Evolutionary conservation across 1,284 basidiomycete species (phyloP), one percentile per base, ranked within the genome.

Genomic region (Coniferiporia sulphurascens): DNA sequence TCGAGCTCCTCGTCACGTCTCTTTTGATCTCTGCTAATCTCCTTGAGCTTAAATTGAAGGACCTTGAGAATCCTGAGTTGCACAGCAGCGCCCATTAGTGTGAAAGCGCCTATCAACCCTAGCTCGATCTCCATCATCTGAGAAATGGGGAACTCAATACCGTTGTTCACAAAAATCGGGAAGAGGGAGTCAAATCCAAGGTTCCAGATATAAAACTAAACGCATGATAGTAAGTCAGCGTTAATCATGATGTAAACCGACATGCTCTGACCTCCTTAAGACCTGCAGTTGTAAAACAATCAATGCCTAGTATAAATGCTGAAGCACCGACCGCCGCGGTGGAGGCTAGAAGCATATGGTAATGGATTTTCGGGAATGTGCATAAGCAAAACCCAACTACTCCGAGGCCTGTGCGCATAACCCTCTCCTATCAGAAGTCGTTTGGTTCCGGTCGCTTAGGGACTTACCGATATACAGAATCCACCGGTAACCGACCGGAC

Each of bases 121-220:
- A 98, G 81, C 70, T 98, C 94, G 65, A 98, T 94, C 70, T 93
- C 82, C 91, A 96, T 97, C 7, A 87, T 87, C 69, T 95, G 92
- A 3, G 89, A 84, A 57, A 96, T 84, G 9, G 91, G 91, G 67
- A 92, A 96, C 54, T 81, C 74, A 56, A 90, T 91, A 61, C 79
- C 76, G 64, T 87, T 84, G 62, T 79, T 71, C 13, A 74, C 73
- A 65, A 85, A 92, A 65, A 86, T 89, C 12, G 89, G 85, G 73
- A 96, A 97, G 38, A 97, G 73, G 2, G 76, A 68, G 8, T 76
- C 78, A 73, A 94, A 93, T 17, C 95, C 95, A 49, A 98, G 76
- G 69, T 97, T 98, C 86, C 91, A 96, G 54, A 96, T 78, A 73
- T 97, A 98, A 74, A 96, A 97, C 89, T 93, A 63, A 22, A 34